phyloP scores from a whole-genome alignment of 2,329 filamentous ascomycete species.

The Ceratocystiopsis sp. region DNA sequence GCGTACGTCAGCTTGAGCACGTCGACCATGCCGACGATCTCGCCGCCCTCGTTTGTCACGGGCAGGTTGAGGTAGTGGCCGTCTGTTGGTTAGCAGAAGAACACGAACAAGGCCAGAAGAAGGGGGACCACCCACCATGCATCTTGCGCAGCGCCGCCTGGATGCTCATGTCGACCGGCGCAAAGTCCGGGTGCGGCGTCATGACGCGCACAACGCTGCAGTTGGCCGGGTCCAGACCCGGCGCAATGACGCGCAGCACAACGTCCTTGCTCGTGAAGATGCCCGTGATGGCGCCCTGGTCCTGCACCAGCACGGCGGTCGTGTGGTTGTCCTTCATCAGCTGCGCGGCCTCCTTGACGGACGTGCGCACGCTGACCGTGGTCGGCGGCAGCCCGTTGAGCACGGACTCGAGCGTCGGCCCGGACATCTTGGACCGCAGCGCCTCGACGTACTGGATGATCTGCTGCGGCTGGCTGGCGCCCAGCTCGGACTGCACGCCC shows the following conservation, averaged over 20 bases:
- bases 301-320: constrained; percentile 87
- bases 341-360: constrained; percentile 85
- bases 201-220: constrained; percentile 98
- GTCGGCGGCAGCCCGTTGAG: constrained; percentile 81
- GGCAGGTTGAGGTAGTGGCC: constrained; percentile 96
- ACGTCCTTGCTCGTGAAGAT: constrained; percentile 99
- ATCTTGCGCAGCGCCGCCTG: constrained; percentile 96
- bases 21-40: constrained; percentile 99
- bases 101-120: not conserved
- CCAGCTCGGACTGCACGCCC: constrained; percentile 92
- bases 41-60: constrained; percentile 92
- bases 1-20: constrained; percentile 97
- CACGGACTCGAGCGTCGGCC: constrained; percentile 87
- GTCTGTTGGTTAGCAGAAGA: constrained; percentile 34
- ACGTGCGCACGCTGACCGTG: constrained; percentile 88
- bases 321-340: constrained; percentile 99
- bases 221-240: constrained; percentile 79
- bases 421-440: constrained; percentile 89
- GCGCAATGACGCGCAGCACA: constrained; percentile 91
- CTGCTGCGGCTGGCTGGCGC: constrained; percentile 89
- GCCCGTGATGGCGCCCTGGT: constrained; percentile 91
- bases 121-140: constrained; percentile 52
- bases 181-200: constrained; percentile 98
- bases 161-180: constrained; percentile 97
- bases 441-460: constrained; percentile 99